phyloP scores from a whole-genome alignment of 1,284 basidiomycete genomes.

The Pseudozyma sp. region DNA sequence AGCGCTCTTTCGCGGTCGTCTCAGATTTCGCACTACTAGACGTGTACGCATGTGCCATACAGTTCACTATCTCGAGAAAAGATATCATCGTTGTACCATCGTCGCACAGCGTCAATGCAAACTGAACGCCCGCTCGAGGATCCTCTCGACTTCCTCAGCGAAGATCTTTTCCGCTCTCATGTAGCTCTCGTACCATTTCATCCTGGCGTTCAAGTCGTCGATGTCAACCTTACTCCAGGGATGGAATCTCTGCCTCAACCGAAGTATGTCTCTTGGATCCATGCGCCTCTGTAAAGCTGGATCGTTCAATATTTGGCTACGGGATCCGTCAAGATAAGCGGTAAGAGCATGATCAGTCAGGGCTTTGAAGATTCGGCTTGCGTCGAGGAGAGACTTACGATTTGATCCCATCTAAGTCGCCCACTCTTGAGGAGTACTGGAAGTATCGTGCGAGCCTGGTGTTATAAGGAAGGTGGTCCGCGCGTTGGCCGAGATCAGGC shows the following conservation, averaged over 20 bases:
- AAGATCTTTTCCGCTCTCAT: constrained; percentile 6
- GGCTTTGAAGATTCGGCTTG: too few species aligned
- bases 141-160: constrained; percentile 6
- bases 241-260: not conserved
- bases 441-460: not conserved
- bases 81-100: too few species aligned
- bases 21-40: too few species aligned
- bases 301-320: too few species aligned
- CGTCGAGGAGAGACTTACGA: not conserved
- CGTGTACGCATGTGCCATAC: too few species aligned
- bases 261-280: not conserved
- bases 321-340: not conserved
- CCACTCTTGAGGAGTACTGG: not conserved
- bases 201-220: not conserved
- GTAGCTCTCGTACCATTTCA: not conserved
- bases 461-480: too few species aligned
- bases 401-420: not conserved
- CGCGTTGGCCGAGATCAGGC: not conserved
- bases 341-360: too few species aligned
- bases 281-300: not conserved
- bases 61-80: too few species aligned
- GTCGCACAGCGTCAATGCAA: too few species aligned
- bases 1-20: too few species aligned
- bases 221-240: not conserved
- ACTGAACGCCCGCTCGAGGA: constrained; percentile 3